Percentiles rank a stretch among this genome's conserved stretches.
phyloP scores from a whole-genome alignment of 176 grass and related monocot species.

The Oryza rufipogon region DNA sequence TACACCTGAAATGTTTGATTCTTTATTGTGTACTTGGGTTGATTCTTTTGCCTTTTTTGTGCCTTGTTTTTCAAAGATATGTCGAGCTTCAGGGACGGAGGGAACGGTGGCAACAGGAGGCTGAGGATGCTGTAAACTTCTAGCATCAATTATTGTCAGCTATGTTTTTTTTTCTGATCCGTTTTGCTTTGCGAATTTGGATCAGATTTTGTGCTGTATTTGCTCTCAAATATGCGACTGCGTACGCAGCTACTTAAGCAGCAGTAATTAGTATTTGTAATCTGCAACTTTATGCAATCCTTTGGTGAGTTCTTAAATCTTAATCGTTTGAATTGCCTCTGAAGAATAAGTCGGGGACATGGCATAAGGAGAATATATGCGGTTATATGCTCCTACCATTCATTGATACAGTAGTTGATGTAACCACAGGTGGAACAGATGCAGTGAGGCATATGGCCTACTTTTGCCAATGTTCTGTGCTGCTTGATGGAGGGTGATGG shows the following conservation, averaged over 20 bases:
- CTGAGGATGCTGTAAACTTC: conserved; percentile 33
- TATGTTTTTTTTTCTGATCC: background rate
- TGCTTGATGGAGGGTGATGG: conserved; percentile 16
- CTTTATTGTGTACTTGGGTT: background rate
- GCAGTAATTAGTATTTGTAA: conserved; percentile 19
- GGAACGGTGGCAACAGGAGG: conserved; percentile 45
- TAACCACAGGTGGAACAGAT: background rate
- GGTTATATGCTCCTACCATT: background rate
- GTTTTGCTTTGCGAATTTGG: background rate
- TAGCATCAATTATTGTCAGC: background rate
- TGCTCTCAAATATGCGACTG: conserved; percentile 5
- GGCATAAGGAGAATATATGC: background rate
- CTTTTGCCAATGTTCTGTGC: background rate
- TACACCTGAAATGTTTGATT: background rate
- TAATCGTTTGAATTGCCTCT: conserved; percentile 5
- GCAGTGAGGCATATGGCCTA: background rate
- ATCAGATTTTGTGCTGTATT: background rate
- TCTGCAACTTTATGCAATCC: background rate
- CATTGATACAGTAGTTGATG: background rate
- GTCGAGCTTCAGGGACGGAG: conserved; percentile 33
- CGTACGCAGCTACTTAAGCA: background rate
- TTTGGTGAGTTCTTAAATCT: background rate
- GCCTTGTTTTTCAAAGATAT: conserved; percentile 23
- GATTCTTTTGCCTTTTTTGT: background rate
- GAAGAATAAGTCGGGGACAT: background rate